Conservation (phyloP, 2,329 filamentous ascomycete species). For the Teratosphaeriaceae sp. region DNA sequence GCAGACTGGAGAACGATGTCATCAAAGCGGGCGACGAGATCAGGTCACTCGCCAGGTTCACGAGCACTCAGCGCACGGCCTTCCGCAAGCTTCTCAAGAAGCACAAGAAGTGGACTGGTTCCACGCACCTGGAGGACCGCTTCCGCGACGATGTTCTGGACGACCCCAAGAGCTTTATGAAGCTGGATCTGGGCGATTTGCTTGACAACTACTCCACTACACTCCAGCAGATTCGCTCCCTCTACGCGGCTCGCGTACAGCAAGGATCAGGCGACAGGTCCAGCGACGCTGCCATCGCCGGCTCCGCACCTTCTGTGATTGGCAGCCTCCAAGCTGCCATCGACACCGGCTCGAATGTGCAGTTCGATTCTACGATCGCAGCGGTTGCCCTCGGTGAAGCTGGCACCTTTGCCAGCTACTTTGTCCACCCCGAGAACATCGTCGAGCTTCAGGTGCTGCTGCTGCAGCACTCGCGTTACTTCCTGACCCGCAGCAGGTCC, state of each 20-base stretch:
- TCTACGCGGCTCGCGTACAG: conserved; percentile 33
- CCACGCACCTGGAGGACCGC: conserved; percentile 54
- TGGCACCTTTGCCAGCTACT: conserved; percentile 45
- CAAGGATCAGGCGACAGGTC: conserved; percentile 14
- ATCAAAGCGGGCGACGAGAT: conserved; percentile 63
- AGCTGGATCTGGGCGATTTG: conserved; percentile 53
- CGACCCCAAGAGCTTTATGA: conserved; percentile 65
- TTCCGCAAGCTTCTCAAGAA: conserved; percentile 83
- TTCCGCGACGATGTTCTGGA: conserved; percentile 62
- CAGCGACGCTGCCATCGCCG: neutral
- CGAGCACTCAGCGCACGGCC: conserved; percentile 64
- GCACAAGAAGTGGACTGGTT: conserved; percentile 82
- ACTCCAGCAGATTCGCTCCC: conserved; percentile 37
- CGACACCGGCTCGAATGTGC: conserved; percentile 35
- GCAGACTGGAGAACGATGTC: conserved; percentile 45
- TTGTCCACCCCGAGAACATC: conserved; percentile 49
- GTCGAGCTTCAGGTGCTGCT: conserved; percentile 48
- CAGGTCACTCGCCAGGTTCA: conserved; percentile 62
- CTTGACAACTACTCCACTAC: conserved; percentile 44
- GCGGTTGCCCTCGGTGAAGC: conserved; percentile 40
- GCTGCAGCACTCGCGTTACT: conserved; percentile 42
- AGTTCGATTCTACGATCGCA: conserved; percentile 45
- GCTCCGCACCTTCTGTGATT: conserved; percentile 19
- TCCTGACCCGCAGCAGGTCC: conserved; percentile 23
- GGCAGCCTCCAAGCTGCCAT: conserved; percentile 34